Evolutionary conservation across 345 rosid species (phyloP).

Genomic region (Tarenaya hassleriana): DNA sequence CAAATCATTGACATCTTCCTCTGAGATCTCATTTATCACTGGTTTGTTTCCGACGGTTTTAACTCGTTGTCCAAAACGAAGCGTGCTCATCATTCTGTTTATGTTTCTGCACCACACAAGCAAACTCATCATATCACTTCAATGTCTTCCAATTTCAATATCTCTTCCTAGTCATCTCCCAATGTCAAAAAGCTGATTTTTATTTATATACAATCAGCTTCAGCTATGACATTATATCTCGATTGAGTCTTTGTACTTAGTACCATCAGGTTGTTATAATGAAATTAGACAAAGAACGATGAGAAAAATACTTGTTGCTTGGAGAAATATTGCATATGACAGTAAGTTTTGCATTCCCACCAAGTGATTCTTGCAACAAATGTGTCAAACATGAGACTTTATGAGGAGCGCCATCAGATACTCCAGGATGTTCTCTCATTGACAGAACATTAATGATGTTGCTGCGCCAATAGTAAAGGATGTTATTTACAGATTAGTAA

Average conservation of each 20-base stretch:
- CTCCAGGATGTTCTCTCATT: slow-evolving; percentile 38
- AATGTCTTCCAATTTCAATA: slow-evolving; percentile 4
- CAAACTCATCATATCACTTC: slow-evolving; percentile 13
- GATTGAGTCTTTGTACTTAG: slow-evolving; percentile 5
- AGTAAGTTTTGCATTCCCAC: slow-evolving; percentile 91
- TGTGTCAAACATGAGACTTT: slow-evolving; percentile 67
- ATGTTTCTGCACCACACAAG: slow-evolving; percentile 49
- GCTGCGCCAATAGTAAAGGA: slow-evolving; percentile 40
- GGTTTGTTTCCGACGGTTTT: slow-evolving; percentile 68
- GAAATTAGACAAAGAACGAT: slow-evolving; percentile 6
- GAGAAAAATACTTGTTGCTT: slow-evolving; percentile 45
- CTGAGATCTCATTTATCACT: slow-evolving; percentile 82
- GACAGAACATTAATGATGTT: slow-evolving; percentile 57
- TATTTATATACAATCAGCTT: neutral
- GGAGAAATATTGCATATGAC: slow-evolving; percentile 73
- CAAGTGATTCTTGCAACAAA: slow-evolving; percentile 78
- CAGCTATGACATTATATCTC: neutral
- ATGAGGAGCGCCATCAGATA: slow-evolving; percentile 40
- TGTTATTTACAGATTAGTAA: slow-evolving; percentile 4
- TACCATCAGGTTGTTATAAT: slow-evolving; percentile 16
- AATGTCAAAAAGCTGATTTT: neutral
- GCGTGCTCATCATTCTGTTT: slow-evolving; percentile 68
- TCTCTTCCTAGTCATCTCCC: neutral
- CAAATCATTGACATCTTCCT: slow-evolving; percentile 89
- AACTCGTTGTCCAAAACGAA: slow-evolving; percentile 80